A percentile compares a stretch with the other conserved stretches of the same genome.
Evolutionary conservation across 805 yeast genomes (phyloP).

Genomic region (Torulaspora indica): DNA sequence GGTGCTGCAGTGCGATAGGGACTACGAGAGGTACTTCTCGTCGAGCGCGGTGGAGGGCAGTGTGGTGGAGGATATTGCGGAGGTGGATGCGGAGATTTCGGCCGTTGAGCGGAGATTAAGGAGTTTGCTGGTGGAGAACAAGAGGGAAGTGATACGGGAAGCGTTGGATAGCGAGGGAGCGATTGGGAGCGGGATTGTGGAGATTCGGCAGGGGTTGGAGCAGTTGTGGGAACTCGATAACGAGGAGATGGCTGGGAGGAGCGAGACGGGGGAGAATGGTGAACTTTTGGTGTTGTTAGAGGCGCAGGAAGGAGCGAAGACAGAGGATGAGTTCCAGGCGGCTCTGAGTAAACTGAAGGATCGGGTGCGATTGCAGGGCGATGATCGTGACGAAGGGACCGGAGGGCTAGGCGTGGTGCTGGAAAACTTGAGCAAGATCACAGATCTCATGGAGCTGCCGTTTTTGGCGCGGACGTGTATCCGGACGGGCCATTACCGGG

Average conservation of each 20-base stretch:
- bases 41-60: slow-evolving; percentile 37
- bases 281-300: slow-evolving; percentile 25
- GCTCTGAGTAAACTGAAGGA: slow-evolving; percentile 25
- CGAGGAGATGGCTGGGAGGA: not conserved
- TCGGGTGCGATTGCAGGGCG: slow-evolving; percentile 16
- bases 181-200: slow-evolving; percentile 12
- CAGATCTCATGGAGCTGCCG: slow-evolving; percentile 80
- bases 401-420: slow-evolving; percentile 40
- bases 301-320: slow-evolving; percentile 17
- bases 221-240: slow-evolving; percentile 33
- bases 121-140: slow-evolving; percentile 36
- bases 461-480: slow-evolving; percentile 80
- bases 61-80: slow-evolving; percentile 65
- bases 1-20: slow-evolving; percentile 48
- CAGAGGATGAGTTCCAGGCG: slow-evolving; percentile 33
- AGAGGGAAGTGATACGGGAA: slow-evolving; percentile 41
- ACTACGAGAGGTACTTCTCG: slow-evolving; percentile 41
- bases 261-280: slow-evolving; percentile 6
- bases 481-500: slow-evolving; percentile 79
- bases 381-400: slow-evolving; percentile 9
- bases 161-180: slow-evolving; percentile 34
- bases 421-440: slow-evolving; percentile 62
- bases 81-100: slow-evolving; percentile 55
- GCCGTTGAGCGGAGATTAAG: slow-evolving; percentile 44
- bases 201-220: slow-evolving; percentile 24